phyloP scores from a whole-genome alignment of 2,329 filamentous ascomycete genomes.

The Xylaria sp. region DNA sequence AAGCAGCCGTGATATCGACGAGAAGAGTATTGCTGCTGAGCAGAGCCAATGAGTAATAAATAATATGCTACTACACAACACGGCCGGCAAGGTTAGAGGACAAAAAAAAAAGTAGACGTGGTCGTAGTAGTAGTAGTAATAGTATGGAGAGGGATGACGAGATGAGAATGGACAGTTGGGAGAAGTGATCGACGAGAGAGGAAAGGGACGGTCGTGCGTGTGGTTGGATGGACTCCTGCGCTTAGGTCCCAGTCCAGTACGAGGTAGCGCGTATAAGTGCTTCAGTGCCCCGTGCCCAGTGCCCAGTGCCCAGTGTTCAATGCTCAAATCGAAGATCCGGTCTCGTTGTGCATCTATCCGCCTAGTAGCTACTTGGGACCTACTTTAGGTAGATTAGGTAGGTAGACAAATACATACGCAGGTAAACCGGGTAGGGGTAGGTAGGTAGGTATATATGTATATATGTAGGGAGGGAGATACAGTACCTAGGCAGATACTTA shows the following conservation, averaged over 20 bases:
- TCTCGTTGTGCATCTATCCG: neutral
- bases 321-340: conserved; percentile 2
- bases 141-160: conserved; percentile 19
- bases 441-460: neutral
- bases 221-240: conserved; percentile 4
- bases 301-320: neutral
- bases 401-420: neutral
- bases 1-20: conserved; percentile 3
- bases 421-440: neutral
- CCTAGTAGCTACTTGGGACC: neutral
- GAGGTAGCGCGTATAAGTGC: neutral
- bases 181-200: conserved; percentile 12
- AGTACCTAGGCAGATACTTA: neutral
- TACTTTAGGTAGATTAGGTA: neutral
- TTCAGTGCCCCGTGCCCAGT: neutral
- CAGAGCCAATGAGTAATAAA: neutral
- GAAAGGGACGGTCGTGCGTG: conserved; percentile 17
- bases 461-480: neutral
- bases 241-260: neutral
- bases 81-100: neutral
- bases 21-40: neutral
- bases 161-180: conserved; percentile 17
- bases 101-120: conserved; percentile 1
- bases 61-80: neutral
- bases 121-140: no score